These are phyloP conservation scores for Phytophthora megakarya DNA, from an alignment of 352 stramenopile genomes.

Conservation along the genomic window DNA sequence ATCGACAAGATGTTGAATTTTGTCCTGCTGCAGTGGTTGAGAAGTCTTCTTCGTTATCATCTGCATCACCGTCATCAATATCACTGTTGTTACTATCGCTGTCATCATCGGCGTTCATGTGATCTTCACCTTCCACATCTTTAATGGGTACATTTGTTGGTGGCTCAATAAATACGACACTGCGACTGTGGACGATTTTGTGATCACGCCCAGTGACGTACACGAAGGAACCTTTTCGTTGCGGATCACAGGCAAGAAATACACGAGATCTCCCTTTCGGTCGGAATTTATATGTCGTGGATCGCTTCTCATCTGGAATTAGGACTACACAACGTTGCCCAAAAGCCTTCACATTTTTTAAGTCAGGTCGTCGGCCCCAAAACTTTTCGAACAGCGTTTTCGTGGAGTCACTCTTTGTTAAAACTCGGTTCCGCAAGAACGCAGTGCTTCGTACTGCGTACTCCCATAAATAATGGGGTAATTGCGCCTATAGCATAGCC, in stretches of 20 bases:
- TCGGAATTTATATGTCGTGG: not conserved
- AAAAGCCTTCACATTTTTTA: constrained; percentile 8
- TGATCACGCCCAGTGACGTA: constrained; percentile 6
- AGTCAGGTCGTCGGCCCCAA: constrained; percentile 12
- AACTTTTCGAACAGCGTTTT: constrained; percentile 6
- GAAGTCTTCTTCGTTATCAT: no score
- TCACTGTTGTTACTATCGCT: no score
- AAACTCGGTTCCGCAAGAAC: not conserved
- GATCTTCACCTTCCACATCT: not conserved
- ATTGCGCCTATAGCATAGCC: not conserved
- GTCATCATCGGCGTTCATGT: no score
- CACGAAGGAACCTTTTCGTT: constrained; percentile 17
- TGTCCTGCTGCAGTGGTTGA: no score
- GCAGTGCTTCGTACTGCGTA: constrained; percentile 7
- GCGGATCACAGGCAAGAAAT: constrained; percentile 16
- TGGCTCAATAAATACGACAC: constrained; percentile 6
- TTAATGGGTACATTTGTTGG: not conserved
- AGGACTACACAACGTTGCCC: constrained; percentile 10
- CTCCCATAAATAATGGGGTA: constrained; percentile 16
- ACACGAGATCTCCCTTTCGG: constrained; percentile 7
- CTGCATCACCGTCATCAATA: no score
- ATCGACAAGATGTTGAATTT: no score
- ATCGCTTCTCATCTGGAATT: constrained; percentile 2
- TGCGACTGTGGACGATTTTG: constrained; percentile 10
- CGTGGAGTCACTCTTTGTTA: not conserved